A percentile compares a stretch with the other conserved stretches of the same genome.
These are phyloP conservation scores for Coemansia sp. DNA, from an alignment of 192 early-diverging fungal genomes.

Conservation along the genomic window DNA sequence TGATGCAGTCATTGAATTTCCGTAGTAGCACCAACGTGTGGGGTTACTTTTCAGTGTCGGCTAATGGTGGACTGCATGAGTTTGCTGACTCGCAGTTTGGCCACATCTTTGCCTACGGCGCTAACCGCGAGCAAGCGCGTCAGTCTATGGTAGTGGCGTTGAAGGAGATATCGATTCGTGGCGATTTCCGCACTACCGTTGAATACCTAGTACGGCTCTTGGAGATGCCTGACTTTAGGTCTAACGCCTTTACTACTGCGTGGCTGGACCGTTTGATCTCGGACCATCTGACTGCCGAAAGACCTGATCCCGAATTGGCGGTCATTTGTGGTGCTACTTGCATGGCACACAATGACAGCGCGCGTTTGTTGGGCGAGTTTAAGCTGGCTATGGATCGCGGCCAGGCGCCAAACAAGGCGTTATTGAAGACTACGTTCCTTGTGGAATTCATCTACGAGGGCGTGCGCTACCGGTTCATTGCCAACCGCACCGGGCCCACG, in stretches of 20 bases:
- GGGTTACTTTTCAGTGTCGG: slow-evolving; percentile 99
- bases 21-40: slow-evolving; percentile 94
- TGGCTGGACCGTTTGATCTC: slow-evolving; percentile 97
- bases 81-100: slow-evolving; percentile 99
- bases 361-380: slow-evolving; percentile 73
- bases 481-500: slow-evolving; percentile 78
- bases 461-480: slow-evolving; percentile 89
- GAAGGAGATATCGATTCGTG: slow-evolving; percentile 97
- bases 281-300: slow-evolving; percentile 83
- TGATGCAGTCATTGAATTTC: slow-evolving; percentile 98
- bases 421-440: slow-evolving; percentile 71
- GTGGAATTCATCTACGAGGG: slow-evolving; percentile 94
- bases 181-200: slow-evolving; percentile 97
- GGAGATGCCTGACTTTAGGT: slow-evolving; percentile 85
- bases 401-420: slow-evolving; percentile 79
- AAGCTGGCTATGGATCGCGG: slow-evolving; percentile 87
- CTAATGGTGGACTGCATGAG: slow-evolving; percentile 95
- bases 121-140: slow-evolving; percentile 88
- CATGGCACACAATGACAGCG: slow-evolving; percentile 75
- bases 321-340: slow-evolving; percentile 92
- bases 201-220: slow-evolving; percentile 95
- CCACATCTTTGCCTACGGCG: slow-evolving; percentile 97
- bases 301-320: slow-evolving; percentile 86
- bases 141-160: slow-evolving; percentile 97
- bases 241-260: slow-evolving; percentile 90